Base-by-base conservation (phyloP, 2,329 filamentous ascomycete species). In the Epichloe baconii region DNA sequence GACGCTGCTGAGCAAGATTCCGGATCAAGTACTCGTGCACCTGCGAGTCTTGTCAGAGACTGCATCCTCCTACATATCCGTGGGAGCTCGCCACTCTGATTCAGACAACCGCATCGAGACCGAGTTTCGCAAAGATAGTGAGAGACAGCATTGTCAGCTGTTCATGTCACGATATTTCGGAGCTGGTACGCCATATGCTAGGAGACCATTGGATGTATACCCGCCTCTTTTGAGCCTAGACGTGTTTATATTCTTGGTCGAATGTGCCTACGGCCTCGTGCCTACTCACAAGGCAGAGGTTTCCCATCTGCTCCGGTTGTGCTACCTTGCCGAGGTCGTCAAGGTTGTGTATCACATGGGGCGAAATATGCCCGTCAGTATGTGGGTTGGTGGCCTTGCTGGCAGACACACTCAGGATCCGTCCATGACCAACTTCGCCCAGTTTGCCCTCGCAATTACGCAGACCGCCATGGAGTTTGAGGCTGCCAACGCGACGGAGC, bases 21-120 rank as follows among this genome's bases (percentile, higher is more conserved):
- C 93, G 0, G 85, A 91, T 52, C 83, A 95, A 64, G 78, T 80
- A 1, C 71, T 98, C 53, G 93, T 87, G 2, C 89, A 97, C 64
- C 74, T 98, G 31, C 86, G 90, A 47, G 83, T 97, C 31, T 72
- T 97, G 23, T 83, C 88, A 1, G 93, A 96, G 69, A 97, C 90
- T 1, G 85, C 87, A 1, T 80, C 85, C 34, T 90, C 90, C 0
- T 97, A 93, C 65, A 78, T 90, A 50, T 79, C 88, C 1, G 75
- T 95, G 53, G 86, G 88, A 2, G 80, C 81, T 4, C 74, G 91
- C 42, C 76, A 80, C 47, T 73, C 77, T 19, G 73, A 71, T 3
- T 75, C 77, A 0, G 75, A 79, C 4, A 83, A 78, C 55, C 75
- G 74, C 53, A 79, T 86, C 12, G 77, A 79, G 47, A 70, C 69